Evolutionary conservation across 371 early-diverging fungal genomes (phyloP), one percentile per base, ranked within the genome.

Genomic region (Apophysomyces sp.): DNA sequence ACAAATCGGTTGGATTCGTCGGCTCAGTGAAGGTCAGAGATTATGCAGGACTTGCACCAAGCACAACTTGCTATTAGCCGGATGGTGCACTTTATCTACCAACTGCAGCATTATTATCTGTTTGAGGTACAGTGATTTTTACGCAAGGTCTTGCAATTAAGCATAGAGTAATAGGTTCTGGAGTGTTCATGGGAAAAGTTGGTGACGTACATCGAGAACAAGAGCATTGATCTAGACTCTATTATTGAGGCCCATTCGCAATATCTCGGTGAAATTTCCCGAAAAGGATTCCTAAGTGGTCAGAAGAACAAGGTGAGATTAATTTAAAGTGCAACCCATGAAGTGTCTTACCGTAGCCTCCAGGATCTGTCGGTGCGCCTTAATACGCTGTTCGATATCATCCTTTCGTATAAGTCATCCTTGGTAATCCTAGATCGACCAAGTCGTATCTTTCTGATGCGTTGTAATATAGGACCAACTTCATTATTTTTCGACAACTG

Each of bases 31-130:
- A 27, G 18, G 54, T 16, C 29, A 65, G 76, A 66, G 36, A 51
- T 69, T 11, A 32, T 37, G 36, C 78, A 73, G 57, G 89, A 87
- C 32, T 66, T 92, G 7, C 90, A 90, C 21, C 68, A 73, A 40
- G 82, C 89, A 55, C 80, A 89, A 57, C 68, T 93, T 36, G 77
- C 87, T 1, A 84, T 90, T 64, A 80, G 83, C 27, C 89, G 94
- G 65, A 98, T 98, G 98, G 82, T 92, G 28, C 98, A 98, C 70
- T 98, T 97, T 74, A 82, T 93, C 26, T 85, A 89, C 65, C 96
- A 97, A 68, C 74, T 97, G 57, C 96, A 97, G 74, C 94, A 94
- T 66, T 95, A 91, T 66, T 78, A 90, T 8, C 68, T 87, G 37
- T 93, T 91, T 65, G 94, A 93, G 73, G 90, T 86, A 68, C 11